Base-by-base conservation (phyloP, 495 filamentous ascomycete genomes). In the Saxispiralis lemnorum region DNA sequence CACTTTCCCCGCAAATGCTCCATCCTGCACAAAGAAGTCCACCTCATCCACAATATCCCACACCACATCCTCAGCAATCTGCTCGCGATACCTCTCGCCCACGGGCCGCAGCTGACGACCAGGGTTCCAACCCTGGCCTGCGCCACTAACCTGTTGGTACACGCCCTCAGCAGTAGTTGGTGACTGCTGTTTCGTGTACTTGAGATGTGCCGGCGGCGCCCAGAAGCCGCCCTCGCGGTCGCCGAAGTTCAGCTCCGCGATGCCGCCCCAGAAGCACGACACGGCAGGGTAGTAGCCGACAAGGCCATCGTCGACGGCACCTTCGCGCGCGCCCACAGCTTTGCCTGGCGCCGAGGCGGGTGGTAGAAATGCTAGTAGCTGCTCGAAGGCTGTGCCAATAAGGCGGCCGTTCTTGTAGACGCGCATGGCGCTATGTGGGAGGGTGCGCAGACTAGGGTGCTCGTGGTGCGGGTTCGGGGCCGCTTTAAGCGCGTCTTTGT, bases 231-330 rank as follows among this genome's bases (percentile, higher is more conserved):
- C 81, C 18, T 1, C 16, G 4, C 86, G 84, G 53, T 48, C 42
- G 7, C 88, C 87, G 54, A 96, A 92, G 54, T 94, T 94, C 42
- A 85, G 73, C 61, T 94, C 79, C 21, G 81, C 87, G 2, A 87
- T 81, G 20, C 88, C 92, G 32, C 87, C 87, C 17, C 80, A 75
- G 56, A 93, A 96, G 30, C 87, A 83, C 48, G 83, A 86, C 14
- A 96, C 75, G 16, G 88, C 85, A 0, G 92, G 92, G 57, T 87
- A 94, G 56, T 99, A 99, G 0, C 92, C 92, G 2, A 94, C 67
- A 66, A 83, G 80, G 18, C 87, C 88, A 53, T 99, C 92, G 54
- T 99, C 92, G 28, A 89, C 74, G 24, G 24, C 24, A 3, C 71
- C 74, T 39, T 86, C 81, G 16, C 92, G 70, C 11, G 82, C 82